A percentile compares a stretch with the other conserved stretches of the same genome.
phyloP scores from a whole-genome alignment of 2,329 filamentous ascomycete genomes.

The Lachnellula arida region DNA sequence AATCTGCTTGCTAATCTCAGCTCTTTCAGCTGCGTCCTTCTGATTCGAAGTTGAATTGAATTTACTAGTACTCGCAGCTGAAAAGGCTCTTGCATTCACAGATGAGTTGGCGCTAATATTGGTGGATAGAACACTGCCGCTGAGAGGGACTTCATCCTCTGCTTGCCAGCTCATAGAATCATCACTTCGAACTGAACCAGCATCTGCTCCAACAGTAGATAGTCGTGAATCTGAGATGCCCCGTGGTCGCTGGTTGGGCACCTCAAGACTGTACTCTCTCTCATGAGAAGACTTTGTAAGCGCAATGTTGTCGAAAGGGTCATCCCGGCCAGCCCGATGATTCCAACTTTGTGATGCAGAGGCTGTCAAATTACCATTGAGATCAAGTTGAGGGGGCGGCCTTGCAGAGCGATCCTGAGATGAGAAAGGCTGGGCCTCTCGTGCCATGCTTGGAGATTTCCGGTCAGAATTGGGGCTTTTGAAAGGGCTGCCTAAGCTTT shows the following conservation, averaged over 20 bases:
- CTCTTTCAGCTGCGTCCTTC: constrained; percentile 24
- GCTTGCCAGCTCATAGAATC: constrained; percentile 30
- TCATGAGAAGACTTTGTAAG: constrained; percentile 22
- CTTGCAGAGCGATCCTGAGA: constrained; percentile 14
- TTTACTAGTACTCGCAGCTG: not conserved
- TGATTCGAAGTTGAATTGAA: constrained; percentile 12
- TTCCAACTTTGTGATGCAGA: constrained; percentile 12
- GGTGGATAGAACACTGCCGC: constrained; percentile 1
- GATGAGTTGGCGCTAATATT: constrained; percentile 6
- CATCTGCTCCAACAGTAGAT: constrained; percentile 9
- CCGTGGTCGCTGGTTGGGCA: constrained; percentile 9
- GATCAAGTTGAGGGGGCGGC: constrained; percentile 21
- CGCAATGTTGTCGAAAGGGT: constrained; percentile 20
- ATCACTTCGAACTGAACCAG: constrained; percentile 14
- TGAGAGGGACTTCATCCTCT: constrained; percentile 17
- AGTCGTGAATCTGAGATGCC: constrained; percentile 14
- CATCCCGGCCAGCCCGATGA: constrained; percentile 18
- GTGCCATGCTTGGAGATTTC: constrained; percentile 19
- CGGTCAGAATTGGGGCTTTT: constrained; percentile 28
- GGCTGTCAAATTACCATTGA: constrained; percentile 15
- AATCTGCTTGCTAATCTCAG: constrained; percentile 23
- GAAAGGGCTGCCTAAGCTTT: constrained; percentile 32
- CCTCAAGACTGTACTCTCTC: constrained; percentile 22
- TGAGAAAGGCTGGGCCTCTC: constrained; percentile 14
- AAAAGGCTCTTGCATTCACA: not conserved